Evolutionary conservation across 1,139 yeast genomes (phyloP).

Genomic region (Sugiyamaella novakii): DNA sequence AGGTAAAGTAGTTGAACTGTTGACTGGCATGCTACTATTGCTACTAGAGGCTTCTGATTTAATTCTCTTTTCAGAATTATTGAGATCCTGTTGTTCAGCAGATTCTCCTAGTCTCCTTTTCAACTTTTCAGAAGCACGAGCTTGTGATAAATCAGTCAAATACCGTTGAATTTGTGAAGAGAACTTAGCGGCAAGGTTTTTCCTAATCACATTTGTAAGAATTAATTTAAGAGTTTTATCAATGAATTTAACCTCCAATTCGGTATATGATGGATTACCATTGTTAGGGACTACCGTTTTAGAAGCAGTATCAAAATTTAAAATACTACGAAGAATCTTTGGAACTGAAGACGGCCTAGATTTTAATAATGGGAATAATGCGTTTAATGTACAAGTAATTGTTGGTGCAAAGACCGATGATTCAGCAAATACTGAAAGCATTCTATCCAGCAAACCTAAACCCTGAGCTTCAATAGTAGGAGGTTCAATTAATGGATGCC

Average conservation of each 20-base stretch:
- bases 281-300: constrained; percentile 27
- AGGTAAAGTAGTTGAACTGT: constrained; percentile 32
- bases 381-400: constrained; percentile 40
- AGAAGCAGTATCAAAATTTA: constrained; percentile 40
- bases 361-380: constrained; percentile 40
- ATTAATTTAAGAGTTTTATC: constrained; percentile 44
- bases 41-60: constrained; percentile 26
- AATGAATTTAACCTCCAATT: constrained; percentile 40
- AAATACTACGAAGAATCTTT: constrained; percentile 40
- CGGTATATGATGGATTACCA: constrained; percentile 24
- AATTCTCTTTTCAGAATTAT: constrained; percentile 29
- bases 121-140: constrained; percentile 37
- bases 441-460: constrained; percentile 62
- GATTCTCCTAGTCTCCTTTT: constrained; percentile 30
- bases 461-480: constrained; percentile 70
- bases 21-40: constrained; percentile 29
- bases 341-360: constrained; percentile 40
- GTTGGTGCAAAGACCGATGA: constrained; percentile 45
- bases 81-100: constrained; percentile 20
- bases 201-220: constrained; percentile 39
- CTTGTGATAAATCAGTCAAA: constrained; percentile 37
- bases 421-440: constrained; percentile 57
- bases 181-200: constrained; percentile 34
- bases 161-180: constrained; percentile 38
- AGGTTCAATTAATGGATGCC: constrained; percentile 67